Conservation (phyloP, 768 basidiomycete species). For the Amanita rubescens region DNA sequence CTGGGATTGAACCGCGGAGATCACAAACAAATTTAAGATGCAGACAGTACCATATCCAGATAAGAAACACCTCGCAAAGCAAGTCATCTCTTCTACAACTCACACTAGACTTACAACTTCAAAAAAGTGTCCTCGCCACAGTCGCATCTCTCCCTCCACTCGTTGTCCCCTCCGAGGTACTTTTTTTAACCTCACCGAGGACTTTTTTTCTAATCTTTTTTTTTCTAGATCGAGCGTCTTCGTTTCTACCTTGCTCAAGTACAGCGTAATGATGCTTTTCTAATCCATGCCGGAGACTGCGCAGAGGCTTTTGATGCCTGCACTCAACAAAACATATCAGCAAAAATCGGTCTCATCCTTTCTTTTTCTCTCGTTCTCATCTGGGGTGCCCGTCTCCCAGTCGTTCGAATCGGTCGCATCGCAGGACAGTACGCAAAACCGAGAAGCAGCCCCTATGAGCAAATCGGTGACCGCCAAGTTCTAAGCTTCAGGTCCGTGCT, state of each 20-base stretch:
- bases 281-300: conserved; percentile 96
- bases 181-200: conserved; percentile 13
- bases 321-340: conserved; percentile 80
- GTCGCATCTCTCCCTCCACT: conserved; percentile 78
- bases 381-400: conserved; percentile 90
- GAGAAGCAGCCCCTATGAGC: conserved; percentile 71
- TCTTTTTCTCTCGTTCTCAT: conserved; percentile 94
- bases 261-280: conserved; percentile 82
- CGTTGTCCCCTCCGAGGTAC: conserved; percentile 88
- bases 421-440: conserved; percentile 97
- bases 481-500: conserved; percentile 81
- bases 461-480: conserved; percentile 66
- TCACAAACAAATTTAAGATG: too few relatives aligned
- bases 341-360: conserved; percentile 85
- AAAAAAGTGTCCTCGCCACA: conserved; percentile 67
- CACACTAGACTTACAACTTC: neutral
- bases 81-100: too few relatives aligned
- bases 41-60: too few relatives aligned
- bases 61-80: too few relatives aligned
- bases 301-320: conserved; percentile 94
- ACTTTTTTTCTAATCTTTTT: conserved; percentile 4
- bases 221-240: conserved; percentile 69
- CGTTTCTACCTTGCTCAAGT: conserved; percentile 74
- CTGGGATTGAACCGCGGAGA: neutral
- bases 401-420: conserved; percentile 87